These are phyloP conservation scores for Aspergillus sp. DNA, from an alignment of 2,329 filamentous ascomycete species.

Conservation along the genomic window DNA sequence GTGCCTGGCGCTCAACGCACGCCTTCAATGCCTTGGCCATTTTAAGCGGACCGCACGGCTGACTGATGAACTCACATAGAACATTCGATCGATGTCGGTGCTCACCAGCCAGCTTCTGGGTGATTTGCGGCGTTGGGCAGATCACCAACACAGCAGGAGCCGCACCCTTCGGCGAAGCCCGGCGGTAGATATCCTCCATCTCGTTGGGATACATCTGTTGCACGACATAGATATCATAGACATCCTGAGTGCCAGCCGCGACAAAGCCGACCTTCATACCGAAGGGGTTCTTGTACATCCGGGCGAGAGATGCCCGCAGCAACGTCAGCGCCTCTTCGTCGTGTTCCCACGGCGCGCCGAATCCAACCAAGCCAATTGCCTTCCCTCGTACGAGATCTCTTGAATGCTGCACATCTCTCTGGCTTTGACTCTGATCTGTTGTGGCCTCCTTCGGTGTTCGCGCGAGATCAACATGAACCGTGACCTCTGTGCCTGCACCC, in stretches of 20 bases:
- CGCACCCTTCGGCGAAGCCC: not conserved
- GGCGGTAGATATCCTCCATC: not conserved
- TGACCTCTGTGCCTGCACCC: not conserved
- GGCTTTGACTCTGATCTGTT: not conserved
- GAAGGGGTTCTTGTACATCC: slow-evolving; percentile 2
- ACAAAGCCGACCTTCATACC: slow-evolving; percentile 1
- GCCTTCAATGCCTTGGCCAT: not conserved
- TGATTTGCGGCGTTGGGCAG: slow-evolving; percentile 3
- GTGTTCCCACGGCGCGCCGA: not conserved
- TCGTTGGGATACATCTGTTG: not conserved
- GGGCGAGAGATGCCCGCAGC: not conserved
- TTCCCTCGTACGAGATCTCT: not conserved
- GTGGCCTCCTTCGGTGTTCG: not conserved
- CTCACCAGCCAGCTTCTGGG: not conserved
- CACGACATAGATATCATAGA: slow-evolving; percentile 7
- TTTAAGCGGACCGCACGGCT: slow-evolving; percentile 9
- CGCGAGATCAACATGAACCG: not conserved
- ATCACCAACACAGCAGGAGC: not conserved
- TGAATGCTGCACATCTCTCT: not conserved
- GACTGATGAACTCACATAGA: slow-evolving; percentile 7
- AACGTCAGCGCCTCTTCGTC: not conserved
- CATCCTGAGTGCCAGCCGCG: not conserved
- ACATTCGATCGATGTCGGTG: too few relatives aligned
- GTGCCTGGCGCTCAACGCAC: not conserved
- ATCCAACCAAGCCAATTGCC: slow-evolving; percentile 4